Percentiles rank a stretch among this genome's conserved stretches.
phyloP scores from a whole-genome alignment of 345 rosid species.

The Clausena lansium region DNA sequence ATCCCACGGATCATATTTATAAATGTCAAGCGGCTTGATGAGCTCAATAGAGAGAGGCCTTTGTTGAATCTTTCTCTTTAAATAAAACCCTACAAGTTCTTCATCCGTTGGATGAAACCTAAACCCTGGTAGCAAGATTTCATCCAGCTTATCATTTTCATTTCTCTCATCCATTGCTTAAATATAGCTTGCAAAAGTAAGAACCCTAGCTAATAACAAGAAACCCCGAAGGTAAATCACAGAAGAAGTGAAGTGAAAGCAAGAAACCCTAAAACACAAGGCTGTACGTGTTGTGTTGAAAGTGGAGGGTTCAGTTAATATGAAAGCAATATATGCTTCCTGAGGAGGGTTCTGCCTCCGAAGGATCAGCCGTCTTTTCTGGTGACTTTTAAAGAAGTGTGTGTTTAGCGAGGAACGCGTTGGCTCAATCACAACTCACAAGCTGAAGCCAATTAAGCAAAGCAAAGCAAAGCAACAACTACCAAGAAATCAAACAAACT shows the following conservation, averaged over 20 bases:
- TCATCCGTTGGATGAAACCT: conserved; percentile 95
- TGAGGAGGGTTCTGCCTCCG: conserved; percentile 77
- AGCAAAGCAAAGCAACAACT: conserved; percentile 25
- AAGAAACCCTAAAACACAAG: conserved; percentile 24
- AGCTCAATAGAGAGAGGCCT: conserved; percentile 67
- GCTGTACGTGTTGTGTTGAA: conserved; percentile 3
- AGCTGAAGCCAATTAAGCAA: conserved; percentile 5
- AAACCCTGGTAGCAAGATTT: conserved; percentile 78
- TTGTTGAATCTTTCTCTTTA: conserved; percentile 74
- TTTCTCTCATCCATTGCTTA: conserved; percentile 46
- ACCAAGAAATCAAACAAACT: conserved; percentile 20
- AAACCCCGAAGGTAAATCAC: not conserved
- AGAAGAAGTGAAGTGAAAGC: not conserved
- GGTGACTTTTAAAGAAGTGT: conserved; percentile 51
- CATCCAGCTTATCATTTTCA: conserved; percentile 55
- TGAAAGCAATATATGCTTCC: conserved; percentile 73
- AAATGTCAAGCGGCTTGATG: conserved; percentile 84
- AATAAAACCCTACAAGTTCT: conserved; percentile 83
- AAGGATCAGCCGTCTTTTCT: conserved; percentile 91
- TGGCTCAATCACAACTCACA: conserved; percentile 27
- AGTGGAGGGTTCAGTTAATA: conserved; percentile 36
- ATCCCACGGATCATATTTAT: conserved; percentile 94
- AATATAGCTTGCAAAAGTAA: no score
- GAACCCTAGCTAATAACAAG: not conserved
- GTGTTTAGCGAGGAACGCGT: conserved; percentile 41